These are phyloP conservation scores for Penicillium sp. DNA, from an alignment of 2,329 filamentous ascomycete species.

Conservation along the genomic window DNA sequence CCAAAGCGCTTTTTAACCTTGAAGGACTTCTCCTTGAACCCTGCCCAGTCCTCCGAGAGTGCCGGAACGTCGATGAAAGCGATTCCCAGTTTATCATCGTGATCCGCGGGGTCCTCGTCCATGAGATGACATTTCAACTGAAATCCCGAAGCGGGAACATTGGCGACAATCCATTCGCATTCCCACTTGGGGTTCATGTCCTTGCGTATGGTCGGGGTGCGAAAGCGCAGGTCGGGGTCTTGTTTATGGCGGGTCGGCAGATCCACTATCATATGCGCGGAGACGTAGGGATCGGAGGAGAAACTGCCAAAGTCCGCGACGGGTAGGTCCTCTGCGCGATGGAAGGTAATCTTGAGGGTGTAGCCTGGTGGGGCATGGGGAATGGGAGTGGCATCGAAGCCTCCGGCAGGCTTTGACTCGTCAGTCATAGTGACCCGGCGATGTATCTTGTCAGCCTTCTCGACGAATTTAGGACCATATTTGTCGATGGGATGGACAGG, in stretches of 20 bases:
- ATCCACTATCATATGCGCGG: conserved; percentile 69
- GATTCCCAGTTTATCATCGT: conserved; percentile 84
- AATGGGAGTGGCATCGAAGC: conserved; percentile 76
- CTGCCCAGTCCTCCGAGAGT: conserved; percentile 65
- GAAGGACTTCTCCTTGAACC: conserved; percentile 63
- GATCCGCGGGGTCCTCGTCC: conserved; percentile 84
- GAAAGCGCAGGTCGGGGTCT: conserved; percentile 70
- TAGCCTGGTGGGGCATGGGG: conserved; percentile 73
- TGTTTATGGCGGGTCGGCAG: conserved; percentile 79
- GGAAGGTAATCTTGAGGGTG: conserved; percentile 81
- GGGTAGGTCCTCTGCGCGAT: conserved; percentile 76
- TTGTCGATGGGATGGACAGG: conserved; percentile 31
- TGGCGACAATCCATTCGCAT: conserved; percentile 81
- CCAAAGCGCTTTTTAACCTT: conserved; percentile 74
- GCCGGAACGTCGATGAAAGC: conserved; percentile 66
- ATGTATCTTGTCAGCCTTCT: conserved; percentile 41
- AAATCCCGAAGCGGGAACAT: conserved; percentile 78
- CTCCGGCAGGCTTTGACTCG: conserved; percentile 61
- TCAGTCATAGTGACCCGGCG: conserved; percentile 31
- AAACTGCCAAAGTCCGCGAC: conserved; percentile 73
- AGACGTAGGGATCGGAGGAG: conserved; percentile 79
- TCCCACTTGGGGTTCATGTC: conserved; percentile 78
- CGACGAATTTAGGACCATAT: conserved; percentile 40
- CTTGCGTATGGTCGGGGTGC: conserved; percentile 72
- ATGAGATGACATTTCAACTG: conserved; percentile 80